A percentile compares a stretch with the other conserved stretches of the same genome.
Evolutionary conservation across 1,284 basidiomycete genomes (phyloP).

Genomic region (Malassezia slooffiae): DNA sequence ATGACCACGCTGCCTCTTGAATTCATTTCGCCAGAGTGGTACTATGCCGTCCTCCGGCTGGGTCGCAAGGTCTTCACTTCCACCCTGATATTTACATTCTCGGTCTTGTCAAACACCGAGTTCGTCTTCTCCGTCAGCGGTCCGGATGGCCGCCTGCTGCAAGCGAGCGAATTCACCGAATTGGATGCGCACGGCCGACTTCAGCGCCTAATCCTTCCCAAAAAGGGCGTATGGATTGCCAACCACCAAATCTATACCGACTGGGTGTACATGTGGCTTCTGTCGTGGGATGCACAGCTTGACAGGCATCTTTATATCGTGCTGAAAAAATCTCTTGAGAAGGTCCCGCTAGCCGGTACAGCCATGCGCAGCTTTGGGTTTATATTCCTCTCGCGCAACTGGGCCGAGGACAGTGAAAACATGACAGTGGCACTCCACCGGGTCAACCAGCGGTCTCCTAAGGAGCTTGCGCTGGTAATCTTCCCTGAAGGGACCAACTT

Average conservation of each 20-base stretch:
- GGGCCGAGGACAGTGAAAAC: not conserved
- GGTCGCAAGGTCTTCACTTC: too few species aligned
- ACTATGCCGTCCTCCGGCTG: too few species aligned
- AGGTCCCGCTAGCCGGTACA: not conserved
- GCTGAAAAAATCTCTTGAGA: not conserved
- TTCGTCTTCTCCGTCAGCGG: not conserved
- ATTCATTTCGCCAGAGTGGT: too few species aligned
- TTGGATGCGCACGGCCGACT: not conserved
- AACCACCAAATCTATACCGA: conserved; percentile 9
- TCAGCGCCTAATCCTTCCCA: not conserved
- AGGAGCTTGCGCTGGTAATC: not conserved
- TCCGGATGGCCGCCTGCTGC: not conserved
- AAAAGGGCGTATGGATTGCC: not conserved
- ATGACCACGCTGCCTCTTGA: too few species aligned
- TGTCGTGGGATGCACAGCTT: not conserved
- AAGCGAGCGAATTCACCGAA: not conserved
- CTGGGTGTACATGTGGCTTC: conserved; percentile 8
- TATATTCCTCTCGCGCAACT: conserved; percentile 2
- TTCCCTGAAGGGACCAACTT: conserved; percentile 5
- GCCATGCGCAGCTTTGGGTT: not conserved
- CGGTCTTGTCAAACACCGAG: not conserved
- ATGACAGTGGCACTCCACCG: not conserved
- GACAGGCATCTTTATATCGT: not conserved
- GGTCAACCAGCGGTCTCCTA: not conserved
- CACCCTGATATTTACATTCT: not conserved